Base-by-base conservation (phyloP, 108 stramenopile genomes). In the Chaetoceros muelleri region DNA sequence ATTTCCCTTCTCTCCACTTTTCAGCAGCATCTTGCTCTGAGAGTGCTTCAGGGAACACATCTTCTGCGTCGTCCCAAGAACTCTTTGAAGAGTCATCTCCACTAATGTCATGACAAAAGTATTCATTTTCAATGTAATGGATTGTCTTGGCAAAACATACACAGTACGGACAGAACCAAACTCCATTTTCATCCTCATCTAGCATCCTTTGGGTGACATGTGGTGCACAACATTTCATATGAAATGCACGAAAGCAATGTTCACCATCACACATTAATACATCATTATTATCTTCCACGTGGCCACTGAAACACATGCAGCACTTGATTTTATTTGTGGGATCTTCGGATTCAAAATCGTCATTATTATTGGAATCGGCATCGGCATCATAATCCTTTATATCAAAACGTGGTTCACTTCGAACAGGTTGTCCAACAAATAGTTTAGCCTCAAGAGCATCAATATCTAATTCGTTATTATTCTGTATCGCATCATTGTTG, bases 101-200 rank as follows among this genome's bases (percentile, higher is more conserved):
- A 24, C 70, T 54, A 30, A 65, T 55, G n/a, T 19, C 21, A 26
- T 61, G 55, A 48, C 66, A 59, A 5, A 20, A 0, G 24, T 54
- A 28, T 16, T 18, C 2, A 24, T 13, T 20, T 25, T 25, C 27
- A 19, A 20, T 52, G 28, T 55, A 17, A 24, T 58, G 21, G 58
- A 21, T 30, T 44, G 27, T 51, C 26, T 62, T 65, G 2, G 76
- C 70, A 47, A 77, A 53, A 3, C 67, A 54, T 16, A 44, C 28
- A 58, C 87, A 89, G 30, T 89, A 52, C 1, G 87, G 91, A 54
- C 91, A 89, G 54, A 89, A 88, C 87, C 91, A 93, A 67, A 76
- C 66, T 22, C 81, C 88, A 26, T 82, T 66, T 23, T 71, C 70
- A 51, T 73, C 72, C 8, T 64, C 48, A 34, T 81, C 73, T 8